Evolutionary conservation across 768 basidiomycete species (phyloP).

Genomic region (Nevesoporus exiguus): DNA sequence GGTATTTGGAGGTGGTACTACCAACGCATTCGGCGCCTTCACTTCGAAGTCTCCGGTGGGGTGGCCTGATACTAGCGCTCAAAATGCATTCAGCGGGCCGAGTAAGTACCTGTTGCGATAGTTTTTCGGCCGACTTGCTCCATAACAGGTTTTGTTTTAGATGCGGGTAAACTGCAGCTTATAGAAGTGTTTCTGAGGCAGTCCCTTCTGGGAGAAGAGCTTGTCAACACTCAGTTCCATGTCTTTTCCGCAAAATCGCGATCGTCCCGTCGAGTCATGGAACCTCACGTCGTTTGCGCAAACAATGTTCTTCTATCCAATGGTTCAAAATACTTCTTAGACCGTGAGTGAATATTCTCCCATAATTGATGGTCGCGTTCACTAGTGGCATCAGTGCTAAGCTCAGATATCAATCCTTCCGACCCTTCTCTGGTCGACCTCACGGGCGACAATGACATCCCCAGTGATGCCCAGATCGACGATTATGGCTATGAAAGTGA

Average conservation of each 20-base stretch:
- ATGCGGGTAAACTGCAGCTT: constrained; percentile 8
- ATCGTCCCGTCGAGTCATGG: constrained; percentile 5
- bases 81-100: not conserved
- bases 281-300: constrained; percentile 25
- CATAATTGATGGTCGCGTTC: not conserved
- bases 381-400: constrained; percentile 9
- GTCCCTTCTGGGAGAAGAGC: constrained; percentile 26
- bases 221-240: constrained; percentile 33
- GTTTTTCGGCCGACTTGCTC: not conserved
- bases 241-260: constrained; percentile 19
- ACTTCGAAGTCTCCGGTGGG: not conserved
- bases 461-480: constrained; percentile 2
- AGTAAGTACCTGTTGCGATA: not conserved
- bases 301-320: constrained; percentile 28
- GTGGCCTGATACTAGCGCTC: not conserved
- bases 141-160: not conserved
- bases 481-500: constrained; percentile 34
- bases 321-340: constrained; percentile 25
- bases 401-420: not conserved
- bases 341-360: constrained; percentile 13
- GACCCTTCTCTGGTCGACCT: constrained; percentile 10
- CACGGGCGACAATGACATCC: constrained; percentile 10
- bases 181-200: constrained; percentile 22
- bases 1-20: not conserved
- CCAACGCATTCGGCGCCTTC: not conserved